A percentile compares a stretch with the other conserved stretches of the same genome.
These are phyloP conservation scores for Fusarium compactum DNA, from an alignment of 2,329 filamentous ascomycete genomes.

Conservation along the genomic window DNA sequence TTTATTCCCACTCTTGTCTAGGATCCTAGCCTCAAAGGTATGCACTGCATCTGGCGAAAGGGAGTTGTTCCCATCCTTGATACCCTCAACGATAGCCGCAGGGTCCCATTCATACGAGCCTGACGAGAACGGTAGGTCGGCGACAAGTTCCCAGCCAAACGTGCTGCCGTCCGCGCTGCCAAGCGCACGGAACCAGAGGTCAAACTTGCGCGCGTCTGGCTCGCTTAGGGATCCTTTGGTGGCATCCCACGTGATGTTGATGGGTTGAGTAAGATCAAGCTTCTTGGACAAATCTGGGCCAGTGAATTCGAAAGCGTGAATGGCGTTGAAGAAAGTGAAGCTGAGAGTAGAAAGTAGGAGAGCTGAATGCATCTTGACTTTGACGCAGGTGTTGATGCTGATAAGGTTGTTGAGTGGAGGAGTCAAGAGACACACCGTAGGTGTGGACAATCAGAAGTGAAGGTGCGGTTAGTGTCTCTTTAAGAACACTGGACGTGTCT, in stretches of 20 bases:
- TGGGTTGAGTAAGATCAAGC: neutral
- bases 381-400: too few species aligned
- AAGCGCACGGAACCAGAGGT: neutral
- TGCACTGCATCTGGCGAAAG: neutral
- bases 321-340: neutral
- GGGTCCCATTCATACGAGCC: neutral
- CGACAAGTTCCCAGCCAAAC: neutral
- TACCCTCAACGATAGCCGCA: neutral
- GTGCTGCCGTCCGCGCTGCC: neutral
- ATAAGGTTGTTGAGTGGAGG: too few species aligned
- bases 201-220: neutral
- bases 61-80: neutral
- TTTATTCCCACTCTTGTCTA: neutral
- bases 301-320: slow-evolving; percentile 1
- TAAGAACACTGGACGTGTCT: neutral
- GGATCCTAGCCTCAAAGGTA: neutral
- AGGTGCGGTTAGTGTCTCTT: too few species aligned
- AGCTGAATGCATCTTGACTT: neutral
- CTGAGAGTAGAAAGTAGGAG: neutral
- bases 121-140: neutral
- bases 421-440: neutral
- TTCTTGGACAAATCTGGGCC: neutral
- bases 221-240: neutral
- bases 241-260: neutral
- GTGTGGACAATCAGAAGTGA: too few species aligned